Evolutionary conservation across 805 yeast genomes (phyloP).

Genomic region (Ogataea methanolica): DNA sequence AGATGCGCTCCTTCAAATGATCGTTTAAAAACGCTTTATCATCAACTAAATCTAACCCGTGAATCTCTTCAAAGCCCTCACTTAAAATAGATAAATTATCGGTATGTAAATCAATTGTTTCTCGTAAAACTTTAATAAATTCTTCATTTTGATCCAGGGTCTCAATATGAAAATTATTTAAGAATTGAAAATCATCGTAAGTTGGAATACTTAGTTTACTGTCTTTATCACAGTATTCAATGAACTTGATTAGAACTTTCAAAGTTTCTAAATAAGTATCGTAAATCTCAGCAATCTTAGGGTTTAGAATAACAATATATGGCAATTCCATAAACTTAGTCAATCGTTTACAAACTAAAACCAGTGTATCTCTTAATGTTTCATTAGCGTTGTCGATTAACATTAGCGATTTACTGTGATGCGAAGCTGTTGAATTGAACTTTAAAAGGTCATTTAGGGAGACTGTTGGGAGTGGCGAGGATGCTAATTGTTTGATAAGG

Average conservation of each 20-base stretch:
- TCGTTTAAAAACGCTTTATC: constrained; percentile 52
- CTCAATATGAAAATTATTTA: constrained; percentile 32
- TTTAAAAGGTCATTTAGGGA: constrained; percentile 46
- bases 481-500: constrained; percentile 53
- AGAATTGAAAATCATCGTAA: constrained; percentile 12
- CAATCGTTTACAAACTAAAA: constrained; percentile 66
- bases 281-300: constrained; percentile 77
- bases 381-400: constrained; percentile 44
- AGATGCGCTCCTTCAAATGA: constrained; percentile 79
- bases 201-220: constrained; percentile 8
- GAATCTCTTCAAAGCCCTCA: constrained; percentile 66
- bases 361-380: constrained; percentile 52
- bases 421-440: constrained; percentile 32
- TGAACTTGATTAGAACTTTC: constrained; percentile 41
- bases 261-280: constrained; percentile 68
- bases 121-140: constrained; percentile 49
- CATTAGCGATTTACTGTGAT: constrained; percentile 28
- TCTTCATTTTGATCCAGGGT: constrained; percentile 49
- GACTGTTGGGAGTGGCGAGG: constrained; percentile 47
- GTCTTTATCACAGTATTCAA: constrained; percentile 28
- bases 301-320: constrained; percentile 80
- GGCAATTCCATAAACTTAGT: constrained; percentile 71
- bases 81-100: constrained; percentile 82
- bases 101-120: constrained; percentile 69
- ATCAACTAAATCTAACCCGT: constrained; percentile 27